Percentiles rank a stretch among this genome's conserved stretches.
Evolutionary conservation across 176 grass and related monocot species (phyloP).

Genomic region (Oryza rufipogon): DNA sequence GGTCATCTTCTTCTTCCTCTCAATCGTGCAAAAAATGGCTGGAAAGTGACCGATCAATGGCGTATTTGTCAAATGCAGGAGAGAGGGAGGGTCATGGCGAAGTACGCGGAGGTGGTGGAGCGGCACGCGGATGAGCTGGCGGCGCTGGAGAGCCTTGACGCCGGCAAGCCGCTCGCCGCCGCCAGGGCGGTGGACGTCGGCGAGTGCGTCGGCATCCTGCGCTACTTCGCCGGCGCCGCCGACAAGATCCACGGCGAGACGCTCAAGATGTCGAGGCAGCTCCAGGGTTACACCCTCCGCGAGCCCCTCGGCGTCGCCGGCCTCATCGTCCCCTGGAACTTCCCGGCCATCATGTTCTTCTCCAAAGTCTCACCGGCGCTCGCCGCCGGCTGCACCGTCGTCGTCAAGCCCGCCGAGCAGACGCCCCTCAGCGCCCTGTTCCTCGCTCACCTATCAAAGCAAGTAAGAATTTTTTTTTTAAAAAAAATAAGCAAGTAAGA

Average conservation of each 20-base stretch:
- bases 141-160: conserved; percentile 58
- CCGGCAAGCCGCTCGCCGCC: conserved; percentile 51
- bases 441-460: conserved; percentile 46
- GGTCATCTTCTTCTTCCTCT: not conserved
- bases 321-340: conserved; percentile 68
- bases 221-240: conserved; percentile 76
- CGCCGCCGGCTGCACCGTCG: conserved; percentile 59
- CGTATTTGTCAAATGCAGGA: conserved; percentile 36
- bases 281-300: conserved; percentile 54
- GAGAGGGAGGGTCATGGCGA: conserved; percentile 53
- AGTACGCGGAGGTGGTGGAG: conserved; percentile 61
- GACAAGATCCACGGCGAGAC: conserved; percentile 95
- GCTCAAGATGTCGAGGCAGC: conserved; percentile 55
- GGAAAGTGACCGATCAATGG: not conserved
- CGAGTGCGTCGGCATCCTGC: conserved; percentile 15
- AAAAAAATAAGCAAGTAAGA: too few relatives aligned
- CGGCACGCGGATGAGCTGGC: conserved; percentile 54
- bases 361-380: conserved; percentile 52
- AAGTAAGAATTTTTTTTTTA: not conserved
- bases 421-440: conserved; percentile 53
- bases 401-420: conserved; percentile 66
- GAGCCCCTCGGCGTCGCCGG: conserved; percentile 60
- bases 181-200: conserved; percentile 48
- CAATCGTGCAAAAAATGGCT: not conserved
- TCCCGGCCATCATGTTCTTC: conserved; percentile 56